A percentile compares a stretch with the other conserved stretches of the same genome.
Evolutionary conservation across 2,329 filamentous ascomycete genomes (phyloP).

Genomic region (Clathrospora elynae): DNA sequence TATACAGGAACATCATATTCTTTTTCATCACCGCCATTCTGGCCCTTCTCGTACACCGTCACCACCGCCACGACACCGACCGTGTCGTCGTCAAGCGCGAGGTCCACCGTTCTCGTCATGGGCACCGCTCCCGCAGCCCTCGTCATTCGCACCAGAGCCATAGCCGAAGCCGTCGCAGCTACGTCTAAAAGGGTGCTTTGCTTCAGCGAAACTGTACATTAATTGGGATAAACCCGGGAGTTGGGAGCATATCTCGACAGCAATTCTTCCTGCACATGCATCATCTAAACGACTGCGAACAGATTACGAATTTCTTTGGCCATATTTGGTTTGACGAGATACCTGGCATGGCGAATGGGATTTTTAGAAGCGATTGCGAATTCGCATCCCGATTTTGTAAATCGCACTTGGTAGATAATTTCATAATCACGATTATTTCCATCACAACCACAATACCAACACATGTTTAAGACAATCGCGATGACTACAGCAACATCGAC

Average conservation of each 20-base stretch:
- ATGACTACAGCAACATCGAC: too few relatives aligned
- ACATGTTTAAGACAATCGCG: too few relatives aligned
- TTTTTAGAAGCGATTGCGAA: too few relatives aligned
- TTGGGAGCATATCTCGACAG: conserved; percentile 1
- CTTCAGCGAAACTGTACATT: background rate
- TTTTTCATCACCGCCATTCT: conserved; percentile 54
- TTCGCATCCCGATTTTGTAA: too few relatives aligned
- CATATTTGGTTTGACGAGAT: conserved; percentile 15
- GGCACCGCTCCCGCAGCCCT: conserved; percentile 48
- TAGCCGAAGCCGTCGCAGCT: conserved; percentile 47
- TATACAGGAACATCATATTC: conserved; percentile 45
- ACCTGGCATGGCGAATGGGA: conserved; percentile 5
- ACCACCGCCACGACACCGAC: conserved; percentile 52
- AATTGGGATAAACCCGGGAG: conserved; percentile 1
- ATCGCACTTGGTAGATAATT: too few relatives aligned
- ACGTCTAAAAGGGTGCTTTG: conserved; percentile 31
- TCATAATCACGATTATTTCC: too few relatives aligned
- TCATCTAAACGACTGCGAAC: conserved; percentile 4
- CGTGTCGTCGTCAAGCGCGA: conserved; percentile 60
- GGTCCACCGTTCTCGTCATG: conserved; percentile 53
- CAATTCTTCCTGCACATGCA: background rate
- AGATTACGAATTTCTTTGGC: conserved; percentile 28
- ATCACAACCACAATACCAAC: too few relatives aligned
- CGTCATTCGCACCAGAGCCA: conserved; percentile 42
- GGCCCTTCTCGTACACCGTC: conserved; percentile 63